phyloP scores from a whole-genome alignment of 306 rosid genomes.

The Fragaria ananassa region DNA sequence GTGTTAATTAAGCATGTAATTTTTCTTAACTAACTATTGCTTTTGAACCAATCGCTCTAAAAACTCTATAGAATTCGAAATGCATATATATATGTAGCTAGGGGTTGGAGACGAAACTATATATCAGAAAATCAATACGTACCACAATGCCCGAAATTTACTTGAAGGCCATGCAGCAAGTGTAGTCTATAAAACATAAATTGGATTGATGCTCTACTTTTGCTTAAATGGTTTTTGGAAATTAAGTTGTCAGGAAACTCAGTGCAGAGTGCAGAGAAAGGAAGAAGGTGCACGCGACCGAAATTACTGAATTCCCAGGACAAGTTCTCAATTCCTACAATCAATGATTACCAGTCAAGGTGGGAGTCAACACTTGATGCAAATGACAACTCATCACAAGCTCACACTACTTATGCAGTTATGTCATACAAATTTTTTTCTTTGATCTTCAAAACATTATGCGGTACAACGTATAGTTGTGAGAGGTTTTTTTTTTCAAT shows the following conservation, averaged over 20 bases:
- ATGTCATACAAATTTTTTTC: too few relatives aligned
- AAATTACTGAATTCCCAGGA: neutral
- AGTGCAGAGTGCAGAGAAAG: neutral
- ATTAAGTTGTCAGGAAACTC: neutral
- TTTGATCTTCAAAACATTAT: too few relatives aligned
- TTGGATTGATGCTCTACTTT: neutral
- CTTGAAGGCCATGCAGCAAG: neutral
- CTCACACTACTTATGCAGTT: too few relatives aligned
- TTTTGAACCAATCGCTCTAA: too few relatives aligned
- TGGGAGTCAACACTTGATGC: neutral
- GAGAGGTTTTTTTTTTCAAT: neutral
- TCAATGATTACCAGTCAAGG: neutral
- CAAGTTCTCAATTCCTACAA: neutral
- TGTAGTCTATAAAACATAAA: neutral
- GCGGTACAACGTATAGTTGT: neutral
- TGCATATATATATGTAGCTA: too few relatives aligned
- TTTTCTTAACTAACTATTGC: too few relatives aligned
- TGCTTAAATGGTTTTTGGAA: neutral
- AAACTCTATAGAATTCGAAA: too few relatives aligned
- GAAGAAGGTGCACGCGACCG: neutral
- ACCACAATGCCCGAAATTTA: neutral
- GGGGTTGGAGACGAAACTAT: neutral
- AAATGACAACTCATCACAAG: neutral
- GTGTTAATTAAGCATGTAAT: too few relatives aligned
- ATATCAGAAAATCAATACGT: neutral